Conservation (phyloP, 2,329 filamentous ascomycete genomes). For the Penicillium sp. region DNA sequence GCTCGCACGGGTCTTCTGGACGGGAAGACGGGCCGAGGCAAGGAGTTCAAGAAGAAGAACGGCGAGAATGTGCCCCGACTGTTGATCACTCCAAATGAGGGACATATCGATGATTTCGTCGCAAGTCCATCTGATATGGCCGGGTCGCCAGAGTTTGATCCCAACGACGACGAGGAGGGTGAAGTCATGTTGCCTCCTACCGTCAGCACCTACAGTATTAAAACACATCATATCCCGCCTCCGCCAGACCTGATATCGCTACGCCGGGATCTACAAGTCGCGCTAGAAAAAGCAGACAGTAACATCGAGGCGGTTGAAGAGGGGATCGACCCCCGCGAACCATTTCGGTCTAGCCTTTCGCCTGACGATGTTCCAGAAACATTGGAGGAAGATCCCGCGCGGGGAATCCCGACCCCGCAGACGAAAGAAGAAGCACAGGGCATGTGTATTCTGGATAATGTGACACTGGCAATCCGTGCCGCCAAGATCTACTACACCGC, state of each 20-base stretch:
- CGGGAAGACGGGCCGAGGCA: slow-evolving; percentile 84
- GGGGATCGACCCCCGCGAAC: slow-evolving; percentile 28
- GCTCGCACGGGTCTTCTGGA: slow-evolving; percentile 90
- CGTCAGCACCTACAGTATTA: slow-evolving; percentile 89
- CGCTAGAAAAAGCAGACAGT: slow-evolving; percentile 68
- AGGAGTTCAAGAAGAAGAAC: slow-evolving; percentile 62
- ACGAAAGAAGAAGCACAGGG: slow-evolving; percentile 87
- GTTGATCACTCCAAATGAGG: slow-evolving; percentile 40
- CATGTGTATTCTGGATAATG: slow-evolving; percentile 86
- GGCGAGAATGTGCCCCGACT: slow-evolving; percentile 42
- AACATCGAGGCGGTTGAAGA: slow-evolving; percentile 56
- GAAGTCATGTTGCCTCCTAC: slow-evolving; percentile 91
- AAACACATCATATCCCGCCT: slow-evolving; percentile 76
- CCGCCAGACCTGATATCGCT: slow-evolving; percentile 81
- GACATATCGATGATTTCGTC: slow-evolving; percentile 44
- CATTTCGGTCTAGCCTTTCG: slow-evolving; percentile 32
- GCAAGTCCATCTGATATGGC: slow-evolving; percentile 52
- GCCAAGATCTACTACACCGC: slow-evolving; percentile 96
- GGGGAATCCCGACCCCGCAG: slow-evolving; percentile 42
- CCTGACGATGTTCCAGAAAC: slow-evolving; percentile 38
- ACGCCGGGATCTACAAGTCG: slow-evolving; percentile 66
- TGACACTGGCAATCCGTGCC: slow-evolving; percentile 91
- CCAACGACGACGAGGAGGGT: slow-evolving; percentile 56
- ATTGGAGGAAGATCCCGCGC: slow-evolving; percentile 40
- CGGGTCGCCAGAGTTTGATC: slow-evolving; percentile 49